phyloP scores from a whole-genome alignment of 1,284 basidiomycete genomes.

The Cutaneotrichosporon cavernicola region DNA sequence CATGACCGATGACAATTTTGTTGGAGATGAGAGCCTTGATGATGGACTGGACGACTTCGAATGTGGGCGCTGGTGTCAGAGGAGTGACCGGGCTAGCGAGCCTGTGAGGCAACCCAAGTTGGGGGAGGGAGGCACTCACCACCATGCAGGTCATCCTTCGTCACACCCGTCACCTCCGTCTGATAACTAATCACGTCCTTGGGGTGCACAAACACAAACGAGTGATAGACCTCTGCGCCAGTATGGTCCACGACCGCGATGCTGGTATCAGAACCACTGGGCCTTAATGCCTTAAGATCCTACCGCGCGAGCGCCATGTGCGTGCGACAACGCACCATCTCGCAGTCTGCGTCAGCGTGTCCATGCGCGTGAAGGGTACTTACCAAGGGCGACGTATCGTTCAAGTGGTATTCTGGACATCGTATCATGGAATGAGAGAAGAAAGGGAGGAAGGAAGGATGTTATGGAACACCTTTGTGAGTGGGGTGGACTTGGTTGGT shows the following conservation, averaged over 20 bases:
- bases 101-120: neutral
- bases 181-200: conserved; percentile 57
- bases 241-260: conserved; percentile 56
- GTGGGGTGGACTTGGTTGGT: neutral
- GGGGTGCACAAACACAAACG: conserved; percentile 55
- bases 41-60: conserved; percentile 69
- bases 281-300: neutral
- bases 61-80: conserved; percentile 66
- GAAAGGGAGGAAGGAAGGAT: neutral
- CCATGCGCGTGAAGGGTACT: neutral
- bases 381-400: conserved; percentile 40
- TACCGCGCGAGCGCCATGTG: conserved; percentile 35
- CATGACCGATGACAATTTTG: conserved; percentile 85
- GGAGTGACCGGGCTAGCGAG: neutral
- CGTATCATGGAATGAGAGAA: neutral
- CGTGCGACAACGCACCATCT: conserved; percentile 37
- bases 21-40: conserved; percentile 75
- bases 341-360: conserved; percentile 38
- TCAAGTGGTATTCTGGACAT: conserved; percentile 20
- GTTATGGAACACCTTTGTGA: neutral
- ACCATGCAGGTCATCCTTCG: conserved; percentile 52
- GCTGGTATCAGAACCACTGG: conserved; percentile 25
- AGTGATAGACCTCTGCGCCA: conserved; percentile 54
- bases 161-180: conserved; percentile 56
- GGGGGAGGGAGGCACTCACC: conserved; percentile 38